Evolutionary conservation across 306 rosid genomes (phyloP).

Genomic region (Acacia confusa): DNA sequence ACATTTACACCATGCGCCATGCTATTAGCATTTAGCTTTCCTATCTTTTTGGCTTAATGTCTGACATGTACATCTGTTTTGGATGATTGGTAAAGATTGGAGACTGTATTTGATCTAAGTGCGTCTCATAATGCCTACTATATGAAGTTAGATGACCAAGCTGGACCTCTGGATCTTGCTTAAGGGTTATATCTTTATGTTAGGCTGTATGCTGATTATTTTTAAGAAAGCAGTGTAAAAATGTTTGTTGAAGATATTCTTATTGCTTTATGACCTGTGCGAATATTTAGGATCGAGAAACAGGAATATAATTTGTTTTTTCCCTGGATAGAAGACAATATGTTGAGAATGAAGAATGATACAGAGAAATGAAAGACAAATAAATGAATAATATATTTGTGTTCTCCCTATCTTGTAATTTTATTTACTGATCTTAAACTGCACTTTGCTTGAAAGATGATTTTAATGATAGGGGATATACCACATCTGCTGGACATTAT

Average conservation of each 20-base stretch:
- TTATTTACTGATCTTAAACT: slow-evolving; percentile 30
- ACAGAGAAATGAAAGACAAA: not conserved
- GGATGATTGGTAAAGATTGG: not conserved
- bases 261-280: not conserved
- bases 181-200: not conserved
- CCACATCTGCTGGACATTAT: slow-evolving; percentile 84
- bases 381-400: not conserved
- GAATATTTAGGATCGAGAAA: not conserved
- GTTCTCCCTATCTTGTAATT: slow-evolving; percentile 14
- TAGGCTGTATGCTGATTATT: not conserved
- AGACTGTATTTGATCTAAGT: not conserved
- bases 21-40: not conserved
- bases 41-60: not conserved
- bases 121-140: not conserved
- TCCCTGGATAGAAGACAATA: not conserved
- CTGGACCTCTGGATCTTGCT: not conserved
- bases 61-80: not conserved
- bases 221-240: not conserved
- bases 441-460: slow-evolving; percentile 61
- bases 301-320: not conserved
- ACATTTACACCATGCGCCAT: not conserved
- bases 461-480: slow-evolving; percentile 84
- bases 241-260: not conserved
- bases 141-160: not conserved
- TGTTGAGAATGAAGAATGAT: not conserved